Percentiles rank a stretch among this genome's conserved stretches.
phyloP scores from a whole-genome alignment of 768 basidiomycete species.

The Pluteus cervinus region DNA sequence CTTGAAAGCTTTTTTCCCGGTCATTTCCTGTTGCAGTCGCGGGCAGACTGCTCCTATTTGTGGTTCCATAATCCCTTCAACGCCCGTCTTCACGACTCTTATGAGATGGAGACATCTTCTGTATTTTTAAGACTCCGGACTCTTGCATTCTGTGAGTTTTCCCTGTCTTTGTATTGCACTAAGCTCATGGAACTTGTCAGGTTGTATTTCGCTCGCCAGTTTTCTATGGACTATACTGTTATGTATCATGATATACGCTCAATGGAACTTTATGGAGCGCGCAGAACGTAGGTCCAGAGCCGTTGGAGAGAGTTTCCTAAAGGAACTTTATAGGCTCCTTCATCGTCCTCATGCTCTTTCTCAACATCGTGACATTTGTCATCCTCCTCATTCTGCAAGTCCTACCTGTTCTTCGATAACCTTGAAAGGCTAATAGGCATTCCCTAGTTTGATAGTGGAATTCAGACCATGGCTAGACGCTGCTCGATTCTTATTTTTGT shows the following conservation, averaged over 20 bases:
- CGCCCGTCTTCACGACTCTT: no score
- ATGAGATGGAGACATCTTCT: no score
- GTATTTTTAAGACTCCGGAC: no score
- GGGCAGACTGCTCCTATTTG: no score
- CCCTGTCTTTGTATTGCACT: no score
- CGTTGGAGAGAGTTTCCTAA: background rate
- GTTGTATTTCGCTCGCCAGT: conserved; percentile 34
- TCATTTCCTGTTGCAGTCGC: no score
- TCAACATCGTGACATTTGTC: conserved; percentile 32
- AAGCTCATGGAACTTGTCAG: no score
- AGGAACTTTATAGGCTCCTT: conserved; percentile 30
- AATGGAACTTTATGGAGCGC: conserved; percentile 38
- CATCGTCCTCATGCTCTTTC: conserved; percentile 36
- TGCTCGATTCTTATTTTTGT: conserved; percentile 40
- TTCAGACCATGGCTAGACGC: conserved; percentile 52
- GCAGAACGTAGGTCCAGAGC: conserved; percentile 35
- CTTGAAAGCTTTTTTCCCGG: no score
- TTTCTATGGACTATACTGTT: conserved; percentile 45
- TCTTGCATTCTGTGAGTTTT: no score
- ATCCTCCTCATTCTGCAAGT: conserved; percentile 38
- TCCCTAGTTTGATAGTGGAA: conserved; percentile 34
- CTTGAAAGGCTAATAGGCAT: background rate
- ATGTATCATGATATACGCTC: conserved; percentile 36
- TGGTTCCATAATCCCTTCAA: no score
- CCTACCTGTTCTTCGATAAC: conserved; percentile 7